Evolutionary conservation across 2,329 filamentous ascomycete species (phyloP), one percentile per base, ranked within the genome.

Genomic region (Lasiodiplodia theobromae): DNA sequence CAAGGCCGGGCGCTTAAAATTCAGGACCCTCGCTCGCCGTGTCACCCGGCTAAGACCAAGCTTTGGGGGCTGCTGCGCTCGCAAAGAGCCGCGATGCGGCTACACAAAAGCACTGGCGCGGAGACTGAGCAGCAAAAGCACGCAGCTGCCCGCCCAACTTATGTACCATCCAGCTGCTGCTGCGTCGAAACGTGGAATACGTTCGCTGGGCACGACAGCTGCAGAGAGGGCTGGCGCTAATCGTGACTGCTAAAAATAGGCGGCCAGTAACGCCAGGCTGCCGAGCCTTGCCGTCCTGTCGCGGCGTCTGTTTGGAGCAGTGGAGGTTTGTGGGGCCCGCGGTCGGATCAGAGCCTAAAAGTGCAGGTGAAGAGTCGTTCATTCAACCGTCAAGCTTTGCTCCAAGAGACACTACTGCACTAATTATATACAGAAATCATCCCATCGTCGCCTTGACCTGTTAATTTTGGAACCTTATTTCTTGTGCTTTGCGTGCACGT

Each of bases 401-500:
- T 44, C 37, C 54, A 62, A 52, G 40, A 62, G 47, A 25, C 31
- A 34, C 11, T 28, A 34, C 37, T 28, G 44, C 23, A 53, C 66
- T 40, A 51, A 67, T 53, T 47, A 60, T 67, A 57, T 53, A 52
- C 58, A 63, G 10, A 49, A 10, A 34, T n/a, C 40, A 18, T 10
- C 40, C 37, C 58, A 28, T 11, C n/a, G 8, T 31, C 40, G 37
- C 57, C 25, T 38, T 28, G 14, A 31, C 18, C 28, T 7, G 16
- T 16, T 21, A 34, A 34, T 34, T 34, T 34, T 34, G 31, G 31
- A 34, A 34, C 31, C 63, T 53, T 67, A 67, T 51, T 67, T 67
- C 37, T 23, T 34, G 72, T 85, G 76, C 76, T 86, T 86, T 81
- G 91, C 91, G 84, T 96, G 91, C 76, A 91, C 90, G 70, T 88